Conservation (phyloP, 1,284 basidiomycete species). For the Coniferiporia weirii region DNA sequence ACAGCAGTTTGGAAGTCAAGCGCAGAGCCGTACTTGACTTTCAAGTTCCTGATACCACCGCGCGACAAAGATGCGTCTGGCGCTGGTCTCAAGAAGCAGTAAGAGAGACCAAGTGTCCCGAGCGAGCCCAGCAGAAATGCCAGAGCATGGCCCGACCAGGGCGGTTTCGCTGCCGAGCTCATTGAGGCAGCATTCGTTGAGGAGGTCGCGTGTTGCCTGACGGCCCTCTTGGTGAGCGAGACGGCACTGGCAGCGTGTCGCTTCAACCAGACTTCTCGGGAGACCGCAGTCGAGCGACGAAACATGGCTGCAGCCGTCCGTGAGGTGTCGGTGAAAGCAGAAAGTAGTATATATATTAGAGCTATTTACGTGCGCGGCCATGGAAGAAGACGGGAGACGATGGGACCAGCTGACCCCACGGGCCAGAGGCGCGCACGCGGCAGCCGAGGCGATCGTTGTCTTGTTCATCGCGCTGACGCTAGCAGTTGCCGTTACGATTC, state of each 20-base stretch:
- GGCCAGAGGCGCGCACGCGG: too few relatives aligned
- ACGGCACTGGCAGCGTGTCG: not conserved
- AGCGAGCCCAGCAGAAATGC: slow-evolving; percentile 10
- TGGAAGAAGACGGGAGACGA: not conserved
- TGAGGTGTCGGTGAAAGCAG: not conserved
- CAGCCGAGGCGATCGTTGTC: too few relatives aligned
- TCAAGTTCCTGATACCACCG: not conserved
- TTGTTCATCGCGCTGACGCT: too few relatives aligned
- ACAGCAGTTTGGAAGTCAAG: slow-evolving; percentile 50
- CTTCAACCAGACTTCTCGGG: not conserved
- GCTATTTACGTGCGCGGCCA: slow-evolving; percentile 1
- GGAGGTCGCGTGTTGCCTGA: not conserved
- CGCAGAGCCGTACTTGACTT: slow-evolving; percentile 37
- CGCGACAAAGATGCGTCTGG: not conserved
- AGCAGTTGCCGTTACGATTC: too few relatives aligned
- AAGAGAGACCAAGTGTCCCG: slow-evolving; percentile 3
- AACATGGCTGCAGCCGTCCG: not conserved
- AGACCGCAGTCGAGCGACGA: not conserved
- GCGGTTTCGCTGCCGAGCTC: not conserved
- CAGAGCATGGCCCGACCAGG: not conserved
- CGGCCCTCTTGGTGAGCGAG: not conserved
- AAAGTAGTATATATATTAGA: not conserved
- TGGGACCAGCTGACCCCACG: not conserved
- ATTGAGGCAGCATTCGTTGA: not conserved
- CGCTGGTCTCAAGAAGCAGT: not conserved